phyloP scores from a whole-genome alignment of 805 yeast species.

The Spencermartinsiella europaea region DNA sequence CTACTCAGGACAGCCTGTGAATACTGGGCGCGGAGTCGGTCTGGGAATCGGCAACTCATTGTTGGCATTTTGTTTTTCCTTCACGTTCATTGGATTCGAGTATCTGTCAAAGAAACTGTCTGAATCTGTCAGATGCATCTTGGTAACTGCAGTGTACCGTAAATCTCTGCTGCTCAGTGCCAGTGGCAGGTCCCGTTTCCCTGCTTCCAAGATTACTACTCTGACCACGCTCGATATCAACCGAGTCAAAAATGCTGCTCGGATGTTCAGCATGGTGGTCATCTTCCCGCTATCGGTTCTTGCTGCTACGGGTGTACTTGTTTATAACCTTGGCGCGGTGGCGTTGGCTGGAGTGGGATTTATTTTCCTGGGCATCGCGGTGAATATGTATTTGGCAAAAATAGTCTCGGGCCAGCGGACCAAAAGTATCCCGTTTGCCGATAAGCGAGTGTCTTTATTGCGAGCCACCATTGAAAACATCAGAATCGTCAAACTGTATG shows the following conservation, averaged over 20 bases:
- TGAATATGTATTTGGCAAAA: constrained; percentile 27
- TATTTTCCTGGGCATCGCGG: constrained; percentile 21
- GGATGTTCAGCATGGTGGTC: constrained; percentile 55
- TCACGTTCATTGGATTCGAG: constrained; percentile 5
- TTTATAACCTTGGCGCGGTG: constrained; percentile 58
- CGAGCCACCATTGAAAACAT: constrained; percentile 75
- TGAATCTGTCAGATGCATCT: constrained; percentile 58
- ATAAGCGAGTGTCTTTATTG: constrained; percentile 63
- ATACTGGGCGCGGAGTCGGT: constrained; percentile 13
- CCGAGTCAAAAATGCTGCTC: constrained; percentile 63
- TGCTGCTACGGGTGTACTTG: constrained; percentile 53
- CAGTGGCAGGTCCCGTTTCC: constrained; percentile 47
- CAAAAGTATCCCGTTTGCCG: constrained; percentile 54
- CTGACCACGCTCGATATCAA: constrained; percentile 68
- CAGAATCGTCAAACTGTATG: constrained; percentile 76
- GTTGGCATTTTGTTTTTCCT: constrained; percentile 3
- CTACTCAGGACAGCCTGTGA: constrained; percentile 5
- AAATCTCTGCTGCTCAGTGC: constrained; percentile 57
- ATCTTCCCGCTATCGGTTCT: constrained; percentile 55
- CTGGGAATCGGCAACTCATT: constrained; percentile 9
- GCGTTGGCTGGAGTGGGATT: constrained; percentile 60
- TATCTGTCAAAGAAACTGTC: constrained; percentile 48
- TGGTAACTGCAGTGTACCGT: constrained; percentile 61
- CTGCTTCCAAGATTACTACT: constrained; percentile 62
- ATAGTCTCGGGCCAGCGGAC: constrained; percentile 48